These are phyloP conservation scores for Petunia secreta DNA, from an alignment of 257 asterid species.

Conservation along the genomic window DNA sequence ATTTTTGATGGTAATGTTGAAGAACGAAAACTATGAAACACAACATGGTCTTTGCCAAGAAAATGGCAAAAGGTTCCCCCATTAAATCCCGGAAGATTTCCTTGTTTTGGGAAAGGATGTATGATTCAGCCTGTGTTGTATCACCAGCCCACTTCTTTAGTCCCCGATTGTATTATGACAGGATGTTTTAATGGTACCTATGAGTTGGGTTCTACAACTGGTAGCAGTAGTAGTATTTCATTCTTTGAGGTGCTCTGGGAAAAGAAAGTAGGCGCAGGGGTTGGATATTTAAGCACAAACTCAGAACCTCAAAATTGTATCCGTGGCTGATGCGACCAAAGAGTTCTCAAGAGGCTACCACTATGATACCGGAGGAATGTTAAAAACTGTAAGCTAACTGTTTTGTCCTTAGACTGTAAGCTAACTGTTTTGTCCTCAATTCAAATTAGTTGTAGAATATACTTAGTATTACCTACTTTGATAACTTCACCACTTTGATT, in stretches of 20 bases:
- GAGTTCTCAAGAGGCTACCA: no score
- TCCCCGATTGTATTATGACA: slow-evolving; percentile 32
- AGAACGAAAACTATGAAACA: slow-evolving; percentile 65
- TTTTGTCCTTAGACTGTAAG: no score
- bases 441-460: no score
- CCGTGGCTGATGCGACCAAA: no score
- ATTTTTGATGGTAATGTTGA: slow-evolving; percentile 74
- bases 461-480: no score
- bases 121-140: slow-evolving; percentile 59
- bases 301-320: no score
- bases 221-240: slow-evolving; percentile 19
- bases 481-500: no score
- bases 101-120: slow-evolving; percentile 66
- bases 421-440: no score
- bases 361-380: no score
- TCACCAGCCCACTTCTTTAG: slow-evolving; percentile 48
- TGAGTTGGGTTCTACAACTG: no score
- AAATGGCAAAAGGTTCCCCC: slow-evolving; percentile 56
- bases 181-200: slow-evolving; percentile 47
- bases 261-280: slow-evolving; percentile 57
- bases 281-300: background rate
- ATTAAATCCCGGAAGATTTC: slow-evolving; percentile 53
- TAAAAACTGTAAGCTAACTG: no score
- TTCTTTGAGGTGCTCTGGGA: slow-evolving; percentile 65
- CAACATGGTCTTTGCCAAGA: slow-evolving; percentile 55